Base-by-base conservation (phyloP, 169 alveolate genomes). In the Cryptosporidium viatorum region DNA sequence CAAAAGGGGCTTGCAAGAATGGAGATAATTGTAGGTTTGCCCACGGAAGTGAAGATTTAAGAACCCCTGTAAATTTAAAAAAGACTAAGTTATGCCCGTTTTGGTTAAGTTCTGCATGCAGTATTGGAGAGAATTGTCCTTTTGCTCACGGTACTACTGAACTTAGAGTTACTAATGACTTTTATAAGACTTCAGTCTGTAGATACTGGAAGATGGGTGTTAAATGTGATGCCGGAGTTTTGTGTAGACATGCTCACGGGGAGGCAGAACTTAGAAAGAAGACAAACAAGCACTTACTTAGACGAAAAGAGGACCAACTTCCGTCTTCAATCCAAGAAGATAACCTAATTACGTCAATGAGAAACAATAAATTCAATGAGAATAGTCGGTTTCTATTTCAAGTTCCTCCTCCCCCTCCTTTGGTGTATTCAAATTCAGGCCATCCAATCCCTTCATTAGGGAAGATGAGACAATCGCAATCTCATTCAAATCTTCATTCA, bases 191-290 rank as follows among this genome's bases (percentile, higher is more conserved):
- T 18, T 87, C 95, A 12, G 91, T 93, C 2, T 93, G 95, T 91
- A 91, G 92, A 67, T 93, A 91, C 45, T 93, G 94, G 93, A 91
- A 84, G 86, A 91, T 84, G 86, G 95, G 95, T 16, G 71, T 86
- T 16, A 80, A 45, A 31, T 93, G 95, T 59, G 84, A 86, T 75
- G 92, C 93, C 31, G 95, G 95, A 39, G 73, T 71, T 26, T 51
- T 70, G 31, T 93, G 95, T 74, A 86, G 95, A 33, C 95, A 93
- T 85, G 95, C 95, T 1, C 95, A 93, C 41, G 95, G 95, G 14
- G 95, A 74, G 31, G 71, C 68, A 3, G 92, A 86, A 59, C 73
- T 86, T 14, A 73, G 92, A 21, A 59, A 35, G 26, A 80, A 62
- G 67, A 26, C 68, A 10, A 35, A 65, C 45, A 59, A 33, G n/a